phyloP scores from a whole-genome alignment of 2,329 filamentous ascomycete species.

The Ceratocystis alfenasii region DNA sequence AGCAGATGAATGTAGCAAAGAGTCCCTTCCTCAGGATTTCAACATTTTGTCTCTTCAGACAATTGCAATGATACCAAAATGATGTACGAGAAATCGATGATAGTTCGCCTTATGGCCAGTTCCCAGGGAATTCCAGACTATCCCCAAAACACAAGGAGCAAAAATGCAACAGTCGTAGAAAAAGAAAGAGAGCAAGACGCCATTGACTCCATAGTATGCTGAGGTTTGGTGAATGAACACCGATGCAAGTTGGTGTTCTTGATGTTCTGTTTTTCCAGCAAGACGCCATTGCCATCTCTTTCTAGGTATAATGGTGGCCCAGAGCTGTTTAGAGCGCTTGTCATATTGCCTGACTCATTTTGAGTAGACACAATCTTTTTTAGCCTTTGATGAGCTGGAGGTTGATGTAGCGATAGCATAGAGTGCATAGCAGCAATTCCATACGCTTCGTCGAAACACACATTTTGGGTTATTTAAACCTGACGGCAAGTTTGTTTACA shows the following conservation, averaged over 20 bases:
- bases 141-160: neutral
- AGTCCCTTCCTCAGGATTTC: too few species aligned
- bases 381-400: neutral
- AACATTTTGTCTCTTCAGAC: neutral
- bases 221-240: neutral
- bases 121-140: neutral
- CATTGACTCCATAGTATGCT: neutral
- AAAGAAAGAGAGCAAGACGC: conserved; percentile 4
- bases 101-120: too few species aligned
- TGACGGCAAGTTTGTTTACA: neutral
- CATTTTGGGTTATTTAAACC: neutral
- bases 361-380: too few species aligned
- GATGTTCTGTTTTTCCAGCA: conserved; percentile 5
- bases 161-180: neutral
- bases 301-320: neutral
- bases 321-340: neutral
- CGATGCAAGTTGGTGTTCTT: conserved; percentile 3
- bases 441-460: neutral
- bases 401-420: neutral
- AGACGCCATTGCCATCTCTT: neutral
- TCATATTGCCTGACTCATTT: neutral
- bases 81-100: neutral
- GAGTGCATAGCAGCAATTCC: neutral
- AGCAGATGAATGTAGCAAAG: too few species aligned
- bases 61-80: neutral